A percentile compares a stretch with the other conserved stretches of the same genome.
phyloP scores from a whole-genome alignment of 805 yeast genomes.

The Wickerhamiella alocasiicola region DNA sequence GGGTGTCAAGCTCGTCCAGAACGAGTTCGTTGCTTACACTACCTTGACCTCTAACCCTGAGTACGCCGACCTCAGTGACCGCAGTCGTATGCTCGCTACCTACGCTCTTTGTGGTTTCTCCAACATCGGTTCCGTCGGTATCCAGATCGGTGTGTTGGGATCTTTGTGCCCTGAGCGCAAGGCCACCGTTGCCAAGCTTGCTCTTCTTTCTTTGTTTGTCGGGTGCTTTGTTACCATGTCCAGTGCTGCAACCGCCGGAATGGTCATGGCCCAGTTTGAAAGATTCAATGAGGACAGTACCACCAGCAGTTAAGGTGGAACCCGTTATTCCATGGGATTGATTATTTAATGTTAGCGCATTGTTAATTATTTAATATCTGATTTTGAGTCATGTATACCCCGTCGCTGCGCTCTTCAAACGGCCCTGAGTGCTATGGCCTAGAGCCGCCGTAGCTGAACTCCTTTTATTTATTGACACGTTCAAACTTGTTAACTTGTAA shows the following conservation, averaged over 20 bases:
- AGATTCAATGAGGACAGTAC: constrained; percentile 8
- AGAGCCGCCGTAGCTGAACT: too few relatives aligned
- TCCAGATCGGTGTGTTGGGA: constrained; percentile 47
- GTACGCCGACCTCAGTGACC: constrained; percentile 35
- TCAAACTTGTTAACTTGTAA: too few relatives aligned
- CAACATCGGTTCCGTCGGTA: constrained; percentile 49
- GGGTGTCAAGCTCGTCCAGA: constrained; percentile 47
- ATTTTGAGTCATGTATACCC: background rate
- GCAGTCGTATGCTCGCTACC: constrained; percentile 46
- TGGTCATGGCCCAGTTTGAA: constrained; percentile 42
- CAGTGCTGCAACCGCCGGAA: constrained; percentile 50
- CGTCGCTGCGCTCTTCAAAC: too few relatives aligned
- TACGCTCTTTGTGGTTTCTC: constrained; percentile 54
- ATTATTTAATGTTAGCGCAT: background rate
- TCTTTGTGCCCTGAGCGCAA: constrained; percentile 41
- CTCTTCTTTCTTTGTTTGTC: constrained; percentile 37
- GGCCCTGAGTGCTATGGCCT: too few relatives aligned
- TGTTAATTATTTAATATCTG: background rate
- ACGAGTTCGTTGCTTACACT: constrained; percentile 46
- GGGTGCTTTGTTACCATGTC: constrained; percentile 44
- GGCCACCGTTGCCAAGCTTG: constrained; percentile 36
- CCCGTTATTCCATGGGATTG: too few relatives aligned
- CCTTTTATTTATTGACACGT: too few relatives aligned
- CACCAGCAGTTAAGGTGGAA: too few relatives aligned
- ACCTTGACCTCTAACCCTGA: constrained; percentile 31